Evolutionary conservation across 768 basidiomycete species (phyloP).

Genomic region (Leccinum pellstonianum): DNA sequence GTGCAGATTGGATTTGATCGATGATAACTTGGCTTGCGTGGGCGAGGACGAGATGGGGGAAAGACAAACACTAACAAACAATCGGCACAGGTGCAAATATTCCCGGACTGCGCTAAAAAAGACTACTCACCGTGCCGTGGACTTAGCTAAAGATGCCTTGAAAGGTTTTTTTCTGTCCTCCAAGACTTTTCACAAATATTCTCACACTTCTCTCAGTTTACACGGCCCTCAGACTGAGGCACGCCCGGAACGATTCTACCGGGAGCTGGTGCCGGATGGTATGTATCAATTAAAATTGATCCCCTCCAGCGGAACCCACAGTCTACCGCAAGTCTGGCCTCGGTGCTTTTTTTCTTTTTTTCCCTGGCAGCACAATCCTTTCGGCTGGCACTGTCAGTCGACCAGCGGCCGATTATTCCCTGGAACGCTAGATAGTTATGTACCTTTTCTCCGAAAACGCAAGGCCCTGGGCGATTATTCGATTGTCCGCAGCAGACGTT

Average conservation of each 20-base stretch:
- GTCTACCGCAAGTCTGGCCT: conserved; percentile 1
- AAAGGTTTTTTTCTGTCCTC: neutral
- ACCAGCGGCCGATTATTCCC: conserved; percentile 4
- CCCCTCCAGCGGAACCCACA: conserved; percentile 8
- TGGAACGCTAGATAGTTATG: conserved; percentile 6
- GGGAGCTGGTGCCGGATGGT: conserved; percentile 11
- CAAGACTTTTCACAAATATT: conserved; percentile 11
- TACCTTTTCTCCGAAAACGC: conserved; percentile 1
- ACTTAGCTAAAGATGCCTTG: neutral
- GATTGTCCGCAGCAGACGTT: conserved; percentile 11
- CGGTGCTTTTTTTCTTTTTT: conserved; percentile 1
- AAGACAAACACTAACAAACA: conserved; percentile 30
- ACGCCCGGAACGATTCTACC: conserved; percentile 3
- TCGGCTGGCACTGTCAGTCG: conserved; percentile 15
- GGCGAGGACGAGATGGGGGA: neutral
- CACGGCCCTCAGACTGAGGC: conserved; percentile 8
- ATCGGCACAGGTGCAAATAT: neutral
- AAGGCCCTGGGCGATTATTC: neutral
- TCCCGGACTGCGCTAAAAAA: neutral
- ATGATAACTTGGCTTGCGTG: conserved; percentile 4
- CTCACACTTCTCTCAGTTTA: conserved; percentile 7
- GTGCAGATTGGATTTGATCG: conserved; percentile 7
- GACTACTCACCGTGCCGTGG: no score
- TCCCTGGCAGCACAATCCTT: conserved; percentile 6
- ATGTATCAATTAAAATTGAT: conserved; percentile 7